Percentiles rank a stretch among this genome's conserved stretches.
Evolutionary conservation across 2,329 filamentous ascomycete genomes (phyloP).

Genomic region (Pseudonectria buxi): DNA sequence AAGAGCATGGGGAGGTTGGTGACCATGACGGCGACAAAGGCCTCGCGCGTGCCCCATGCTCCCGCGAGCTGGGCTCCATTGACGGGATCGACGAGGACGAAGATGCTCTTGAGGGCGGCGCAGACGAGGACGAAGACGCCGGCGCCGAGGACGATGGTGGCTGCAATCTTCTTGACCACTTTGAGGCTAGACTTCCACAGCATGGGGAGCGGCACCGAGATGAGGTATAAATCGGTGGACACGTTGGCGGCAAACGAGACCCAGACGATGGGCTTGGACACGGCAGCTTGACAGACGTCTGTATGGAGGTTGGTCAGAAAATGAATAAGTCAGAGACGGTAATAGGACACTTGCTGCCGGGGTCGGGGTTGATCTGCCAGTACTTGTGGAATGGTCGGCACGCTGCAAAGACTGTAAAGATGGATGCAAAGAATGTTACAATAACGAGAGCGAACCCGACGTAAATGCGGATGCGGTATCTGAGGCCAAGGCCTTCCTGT

Average conservation of each 20-base stretch:
- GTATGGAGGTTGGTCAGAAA: slow-evolving; percentile 17
- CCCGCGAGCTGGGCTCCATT: slow-evolving; percentile 32
- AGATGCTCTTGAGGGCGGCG: slow-evolving; percentile 30
- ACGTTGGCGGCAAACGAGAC: slow-evolving; percentile 45
- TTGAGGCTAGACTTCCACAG: slow-evolving; percentile 29
- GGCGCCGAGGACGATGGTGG: slow-evolving; percentile 30
- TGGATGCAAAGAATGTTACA: slow-evolving; percentile 40
- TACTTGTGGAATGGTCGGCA: slow-evolving; percentile 46
- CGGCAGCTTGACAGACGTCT: slow-evolving; percentile 38
- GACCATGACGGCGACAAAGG: slow-evolving; percentile 34
- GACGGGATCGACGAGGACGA: slow-evolving; percentile 30
- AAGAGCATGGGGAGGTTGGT: slow-evolving; percentile 37
- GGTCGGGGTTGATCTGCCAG: slow-evolving; percentile 54
- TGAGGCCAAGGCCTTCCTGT: slow-evolving; percentile 31
- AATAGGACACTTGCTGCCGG: slow-evolving; percentile 38
- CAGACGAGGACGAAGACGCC: slow-evolving; percentile 35
- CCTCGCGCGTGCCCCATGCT: slow-evolving; percentile 33
- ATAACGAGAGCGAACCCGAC: slow-evolving; percentile 43
- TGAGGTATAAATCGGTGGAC: slow-evolving; percentile 49
- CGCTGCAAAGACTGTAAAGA: slow-evolving; percentile 42
- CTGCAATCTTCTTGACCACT: slow-evolving; percentile 29
- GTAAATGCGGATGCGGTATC: slow-evolving; percentile 37
- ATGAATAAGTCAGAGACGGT: background rate
- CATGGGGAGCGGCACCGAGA: slow-evolving; percentile 50
- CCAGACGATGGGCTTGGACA: slow-evolving; percentile 44